phyloP scores from a whole-genome alignment of 2,329 filamentous ascomycete species.

The Paecilomyces dactylethromorphus region DNA sequence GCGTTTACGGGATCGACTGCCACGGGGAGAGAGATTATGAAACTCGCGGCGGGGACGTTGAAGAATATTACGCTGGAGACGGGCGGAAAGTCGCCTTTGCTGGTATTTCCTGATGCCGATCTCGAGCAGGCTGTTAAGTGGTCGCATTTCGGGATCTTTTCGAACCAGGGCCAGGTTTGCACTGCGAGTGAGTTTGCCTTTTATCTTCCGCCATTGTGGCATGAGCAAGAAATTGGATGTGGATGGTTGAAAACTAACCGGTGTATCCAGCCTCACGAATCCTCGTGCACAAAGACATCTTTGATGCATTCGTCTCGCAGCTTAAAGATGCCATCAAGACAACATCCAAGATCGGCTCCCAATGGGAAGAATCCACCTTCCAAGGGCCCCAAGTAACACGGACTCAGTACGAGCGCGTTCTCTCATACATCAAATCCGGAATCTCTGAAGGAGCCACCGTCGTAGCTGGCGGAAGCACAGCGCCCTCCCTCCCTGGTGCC shows the following conservation, averaged over 20 bases:
- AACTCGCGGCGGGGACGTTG: conserved; percentile 24
- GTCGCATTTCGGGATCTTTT: conserved; percentile 13
- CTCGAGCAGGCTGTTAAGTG: conserved; percentile 20
- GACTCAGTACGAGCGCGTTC: conserved; percentile 10
- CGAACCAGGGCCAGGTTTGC: background rate
- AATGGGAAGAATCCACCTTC: conserved; percentile 4
- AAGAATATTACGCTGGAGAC: conserved; percentile 29
- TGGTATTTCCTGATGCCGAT: conserved; percentile 27
- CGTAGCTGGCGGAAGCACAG: background rate
- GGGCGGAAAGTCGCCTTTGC: conserved; percentile 30
- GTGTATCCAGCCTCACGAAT: conserved; percentile 7
- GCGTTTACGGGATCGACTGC: conserved; percentile 27
- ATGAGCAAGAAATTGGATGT: background rate
- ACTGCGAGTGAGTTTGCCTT: background rate
- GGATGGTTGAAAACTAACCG: background rate
- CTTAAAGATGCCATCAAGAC: conserved; percentile 7
- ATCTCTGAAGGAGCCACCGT: background rate
- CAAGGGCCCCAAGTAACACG: conserved; percentile 11
- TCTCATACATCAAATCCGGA: conserved; percentile 4
- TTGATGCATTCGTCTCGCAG: conserved; percentile 11
- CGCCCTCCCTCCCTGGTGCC: background rate
- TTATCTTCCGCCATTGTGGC: background rate
- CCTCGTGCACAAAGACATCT: conserved; percentile 13
- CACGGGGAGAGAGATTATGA: conserved; percentile 27
- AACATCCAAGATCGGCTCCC: background rate